Evolutionary conservation across 1,284 basidiomycete species (phyloP), one percentile per base, ranked within the genome.

Genomic region (Sporisorium graminicola): DNA sequence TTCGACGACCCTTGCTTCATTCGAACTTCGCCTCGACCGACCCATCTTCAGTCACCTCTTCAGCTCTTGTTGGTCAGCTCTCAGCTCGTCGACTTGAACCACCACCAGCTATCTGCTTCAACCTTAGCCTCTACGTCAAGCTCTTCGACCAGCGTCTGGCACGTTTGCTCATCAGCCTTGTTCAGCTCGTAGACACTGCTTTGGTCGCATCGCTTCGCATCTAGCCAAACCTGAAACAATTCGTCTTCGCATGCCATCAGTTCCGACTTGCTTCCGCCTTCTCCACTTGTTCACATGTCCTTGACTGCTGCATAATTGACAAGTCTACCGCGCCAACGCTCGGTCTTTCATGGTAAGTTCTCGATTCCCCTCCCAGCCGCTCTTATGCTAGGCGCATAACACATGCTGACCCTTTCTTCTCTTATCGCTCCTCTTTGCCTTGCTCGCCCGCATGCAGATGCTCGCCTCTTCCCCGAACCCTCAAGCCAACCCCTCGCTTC

Each of bases 381-480:
- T 16, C 3, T 40, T n/a, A 14, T 4, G 5, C 16, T 6, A 20
- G 8, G 33, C 22, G 5, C 18, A 31, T 10, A 24, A 9, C 46
- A 40, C 18, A 18, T 22, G 33, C 68, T 71, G 51, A 65, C 37
- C n/a, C 53, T 42, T 29, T 50, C 27, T n/a, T 26, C 20, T n/a
- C 57, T 27, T 4, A 29, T 27, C 33, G 3, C 12, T 31, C 43
- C 40, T 18, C 24, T 35, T 27, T 24, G 16, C 35, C 18, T 47
- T 31, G 6, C 9, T 27, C 16, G 3, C 27, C 20, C 52, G 20
- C 27, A n/a, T n/a, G 46, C 57, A 66, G 64, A 72, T 72, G 70
- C 52, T 66, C n/a, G 64, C 70, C 24, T 66, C 70, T 20, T 53
- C 56, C 8, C 53, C 67, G 49, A 46, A 55, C 20, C 49, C 59